Conservation (phyloP, 306 rosid genomes). For the Ceratonia siliqua region DNA sequence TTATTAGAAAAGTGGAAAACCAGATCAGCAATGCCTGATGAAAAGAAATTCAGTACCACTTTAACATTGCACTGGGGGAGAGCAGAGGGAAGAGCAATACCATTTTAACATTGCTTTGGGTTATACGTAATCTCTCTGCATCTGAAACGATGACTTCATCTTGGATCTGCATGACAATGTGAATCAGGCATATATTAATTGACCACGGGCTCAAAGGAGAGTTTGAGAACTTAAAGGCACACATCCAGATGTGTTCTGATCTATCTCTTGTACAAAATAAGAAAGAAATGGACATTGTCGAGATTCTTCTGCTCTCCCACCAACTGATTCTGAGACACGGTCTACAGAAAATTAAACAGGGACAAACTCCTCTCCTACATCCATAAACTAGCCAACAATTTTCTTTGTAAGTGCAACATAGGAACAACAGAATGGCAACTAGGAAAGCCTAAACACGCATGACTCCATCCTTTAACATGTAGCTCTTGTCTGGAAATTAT, state of each 20-base stretch:
- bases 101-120: constrained; percentile 97
- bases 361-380: neutral
- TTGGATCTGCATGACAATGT: constrained; percentile 72
- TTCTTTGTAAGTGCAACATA: neutral
- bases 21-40: constrained; percentile 1
- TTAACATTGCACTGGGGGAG: neutral
- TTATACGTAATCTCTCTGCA: constrained; percentile 81
- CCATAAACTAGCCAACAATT: neutral
- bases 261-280: neutral
- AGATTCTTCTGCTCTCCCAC: neutral
- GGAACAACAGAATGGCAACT: neutral
- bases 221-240: neutral
- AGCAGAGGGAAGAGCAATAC: constrained; percentile 40
- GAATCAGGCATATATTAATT: constrained; percentile 12
- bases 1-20: constrained; percentile 2
- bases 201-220: neutral
- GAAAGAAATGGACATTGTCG: neutral
- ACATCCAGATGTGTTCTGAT: neutral
- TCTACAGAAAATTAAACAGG: neutral
- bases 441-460: neutral
- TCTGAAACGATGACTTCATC: constrained; percentile 96
- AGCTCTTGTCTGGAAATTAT: neutral
- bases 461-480: neutral
- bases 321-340: neutral
- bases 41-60: constrained; percentile 3